Conservation (phyloP, 768 basidiomycete genomes). For the Filobasidium wieringae region DNA sequence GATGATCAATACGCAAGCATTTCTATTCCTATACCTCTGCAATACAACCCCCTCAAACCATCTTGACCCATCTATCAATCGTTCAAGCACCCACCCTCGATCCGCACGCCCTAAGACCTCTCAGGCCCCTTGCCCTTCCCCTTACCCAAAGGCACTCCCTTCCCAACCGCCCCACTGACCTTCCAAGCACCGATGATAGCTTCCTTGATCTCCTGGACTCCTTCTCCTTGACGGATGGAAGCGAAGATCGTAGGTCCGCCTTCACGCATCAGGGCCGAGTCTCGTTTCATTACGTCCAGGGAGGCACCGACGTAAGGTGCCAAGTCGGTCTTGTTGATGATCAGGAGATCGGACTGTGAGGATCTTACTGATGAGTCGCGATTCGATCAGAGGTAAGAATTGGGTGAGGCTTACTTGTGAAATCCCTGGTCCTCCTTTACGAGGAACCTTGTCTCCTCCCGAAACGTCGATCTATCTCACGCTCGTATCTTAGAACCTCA, state of each 20-base stretch:
- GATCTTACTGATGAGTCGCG: neutral
- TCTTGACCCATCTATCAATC: slow-evolving; percentile 1
- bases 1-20: too few species aligned
- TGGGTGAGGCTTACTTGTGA: slow-evolving; percentile 42
- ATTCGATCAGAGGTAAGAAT: neutral
- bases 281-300: slow-evolving; percentile 84
- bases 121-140: slow-evolving; percentile 23
- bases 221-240: slow-evolving; percentile 63
- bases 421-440: slow-evolving; percentile 96
- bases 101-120: too few species aligned
- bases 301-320: slow-evolving; percentile 87
- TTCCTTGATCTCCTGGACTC: slow-evolving; percentile 67
- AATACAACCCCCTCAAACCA: too few species aligned
- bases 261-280: slow-evolving; percentile 86
- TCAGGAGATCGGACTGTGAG: slow-evolving; percentile 71
- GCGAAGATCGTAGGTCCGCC: slow-evolving; percentile 87
- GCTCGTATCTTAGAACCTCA: neutral
- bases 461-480: slow-evolving; percentile 41
- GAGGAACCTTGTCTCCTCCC: slow-evolving; percentile 94
- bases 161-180: slow-evolving; percentile 39
- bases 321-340: slow-evolving; percentile 96
- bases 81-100: neutral
- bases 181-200: slow-evolving; percentile 83
- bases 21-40: too few species aligned
- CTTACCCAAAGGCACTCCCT: slow-evolving; percentile 15